phyloP scores from a whole-genome alignment of 202 grass and related monocot genomes.

The Carex arenaria region DNA sequence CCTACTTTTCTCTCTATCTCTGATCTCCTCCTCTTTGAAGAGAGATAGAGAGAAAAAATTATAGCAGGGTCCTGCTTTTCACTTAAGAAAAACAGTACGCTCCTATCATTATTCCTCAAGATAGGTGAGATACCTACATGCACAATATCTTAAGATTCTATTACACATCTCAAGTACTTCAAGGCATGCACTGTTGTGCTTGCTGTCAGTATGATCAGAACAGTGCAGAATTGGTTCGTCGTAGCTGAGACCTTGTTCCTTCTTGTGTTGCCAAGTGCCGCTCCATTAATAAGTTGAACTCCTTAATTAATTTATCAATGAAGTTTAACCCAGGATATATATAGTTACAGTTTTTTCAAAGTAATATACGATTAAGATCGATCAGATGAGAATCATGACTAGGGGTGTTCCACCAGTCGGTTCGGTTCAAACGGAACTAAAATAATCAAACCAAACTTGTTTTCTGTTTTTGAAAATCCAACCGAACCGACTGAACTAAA shows the following conservation, averaged over 20 bases:
- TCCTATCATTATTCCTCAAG: not conserved
- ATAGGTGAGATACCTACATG: not conserved
- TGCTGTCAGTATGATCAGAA: not conserved
- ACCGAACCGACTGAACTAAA: too few relatives aligned
- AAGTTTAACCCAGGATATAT: not conserved
- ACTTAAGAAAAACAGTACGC: too few relatives aligned
- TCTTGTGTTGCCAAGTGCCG: not conserved
- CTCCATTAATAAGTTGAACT: not conserved
- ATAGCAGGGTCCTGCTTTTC: too few relatives aligned
- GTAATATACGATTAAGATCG: not conserved
- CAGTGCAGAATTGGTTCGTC: slow-evolving; percentile 3
- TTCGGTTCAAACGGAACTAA: too few relatives aligned
- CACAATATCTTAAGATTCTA: not conserved
- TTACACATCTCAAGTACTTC: not conserved
- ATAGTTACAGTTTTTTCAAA: not conserved
- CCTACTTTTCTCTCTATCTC: too few relatives aligned
- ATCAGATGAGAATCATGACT: too few relatives aligned
- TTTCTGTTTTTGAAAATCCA: too few relatives aligned
- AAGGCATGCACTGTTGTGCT: not conserved
- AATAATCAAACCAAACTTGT: too few relatives aligned
- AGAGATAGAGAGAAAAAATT: too few relatives aligned
- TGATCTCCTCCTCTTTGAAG: too few relatives aligned
- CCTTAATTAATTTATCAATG: not conserved
- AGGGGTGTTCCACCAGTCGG: too few relatives aligned
- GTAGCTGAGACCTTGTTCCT: not conserved